A percentile compares a stretch with the other conserved stretches of the same genome.
phyloP scores from a whole-genome alignment of 805 yeast genomes.

The Kodamaea lidongshanica region DNA sequence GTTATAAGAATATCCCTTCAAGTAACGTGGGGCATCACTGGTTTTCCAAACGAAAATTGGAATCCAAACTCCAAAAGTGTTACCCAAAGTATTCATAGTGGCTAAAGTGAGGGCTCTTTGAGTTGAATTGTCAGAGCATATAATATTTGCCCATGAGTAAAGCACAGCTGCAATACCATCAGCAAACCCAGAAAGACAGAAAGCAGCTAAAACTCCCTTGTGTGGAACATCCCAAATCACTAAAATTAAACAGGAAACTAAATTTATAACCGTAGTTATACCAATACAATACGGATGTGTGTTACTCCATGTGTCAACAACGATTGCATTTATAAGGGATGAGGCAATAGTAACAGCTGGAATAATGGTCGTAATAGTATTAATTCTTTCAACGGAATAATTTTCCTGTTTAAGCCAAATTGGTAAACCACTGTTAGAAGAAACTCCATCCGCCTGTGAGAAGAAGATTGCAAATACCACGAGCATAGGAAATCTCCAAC shows the following conservation, averaged over 20 bases:
- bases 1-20: constrained; percentile 19
- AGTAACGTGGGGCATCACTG: constrained; percentile 19
- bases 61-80: constrained; percentile 19
- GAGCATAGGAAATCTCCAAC: constrained; percentile 13
- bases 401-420: constrained; percentile 15
- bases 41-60: constrained; percentile 21
- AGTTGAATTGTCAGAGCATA: constrained; percentile 17
- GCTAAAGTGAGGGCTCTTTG: constrained; percentile 19
- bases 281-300: constrained; percentile 21
- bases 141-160: constrained; percentile 21
- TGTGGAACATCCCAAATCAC: constrained; percentile 20
- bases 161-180: constrained; percentile 22
- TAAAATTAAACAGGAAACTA: constrained; percentile 16
- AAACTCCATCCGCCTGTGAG: constrained; percentile 27
- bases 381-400: constrained; percentile 40
- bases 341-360: constrained; percentile 40
- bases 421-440: constrained; percentile 20
- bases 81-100: constrained; percentile 20
- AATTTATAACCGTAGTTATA: constrained; percentile 12
- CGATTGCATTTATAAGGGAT: constrained; percentile 21
- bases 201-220: constrained; percentile 19
- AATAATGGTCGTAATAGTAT: constrained; percentile 49
- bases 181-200: constrained; percentile 19
- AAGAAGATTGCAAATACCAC: constrained; percentile 26
- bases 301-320: constrained; percentile 20